Base-by-base conservation (phyloP, 2,329 filamentous ascomycete species). In the Sclerotinia sclerotiorum region DNA sequence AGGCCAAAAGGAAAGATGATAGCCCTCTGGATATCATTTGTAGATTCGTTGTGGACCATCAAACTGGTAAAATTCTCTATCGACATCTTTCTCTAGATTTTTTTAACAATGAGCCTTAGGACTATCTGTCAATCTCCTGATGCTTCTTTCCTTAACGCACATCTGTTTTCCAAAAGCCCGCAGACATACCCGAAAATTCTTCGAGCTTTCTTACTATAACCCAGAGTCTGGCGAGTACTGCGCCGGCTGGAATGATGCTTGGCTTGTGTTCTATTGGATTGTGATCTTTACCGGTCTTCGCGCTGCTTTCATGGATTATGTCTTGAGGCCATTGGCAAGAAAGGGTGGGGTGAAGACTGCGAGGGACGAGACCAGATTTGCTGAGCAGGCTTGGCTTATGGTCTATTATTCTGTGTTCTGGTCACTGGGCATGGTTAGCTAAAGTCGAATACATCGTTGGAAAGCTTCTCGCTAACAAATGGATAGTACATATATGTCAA, bases 311-410 rank as follows among this genome's bases (percentile, higher is more conserved):
- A 96, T 98, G 87, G 94, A 97, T 78, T 95, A 97, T 81, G 76
- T 96, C 17, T 84, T 98, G 64, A 87, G 88, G 27, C 95, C 94
- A 8, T 80, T 96, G 68, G 94, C 91, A 55, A 88, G 87, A 72
- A 81, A 83, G 60, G 84, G 86, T 71, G 94, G 94, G 48, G 86
- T 97, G 74, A 84, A 85, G 74, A 91, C 90, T 77, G 84, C 83
- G 77, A 97, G 97, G 81, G 87, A 88, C 58, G 82, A 90, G 69
- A 87, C 92, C 61, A 87, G 95, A 69, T 97, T 98, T 80, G 93
- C 93, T 71, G 95, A 99, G 81, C 95, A 99, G 81, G 92, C 90
- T 58, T 98, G 94, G 92, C 84, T 97, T 77, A 81, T 96, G 68
- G 79, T 95, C 56, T 98, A 97, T 81, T 94, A 94, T 79, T 82